Evolutionary conservation across 345 rosid genomes (phyloP).

Genomic region (Gossypium raimondii): DNA sequence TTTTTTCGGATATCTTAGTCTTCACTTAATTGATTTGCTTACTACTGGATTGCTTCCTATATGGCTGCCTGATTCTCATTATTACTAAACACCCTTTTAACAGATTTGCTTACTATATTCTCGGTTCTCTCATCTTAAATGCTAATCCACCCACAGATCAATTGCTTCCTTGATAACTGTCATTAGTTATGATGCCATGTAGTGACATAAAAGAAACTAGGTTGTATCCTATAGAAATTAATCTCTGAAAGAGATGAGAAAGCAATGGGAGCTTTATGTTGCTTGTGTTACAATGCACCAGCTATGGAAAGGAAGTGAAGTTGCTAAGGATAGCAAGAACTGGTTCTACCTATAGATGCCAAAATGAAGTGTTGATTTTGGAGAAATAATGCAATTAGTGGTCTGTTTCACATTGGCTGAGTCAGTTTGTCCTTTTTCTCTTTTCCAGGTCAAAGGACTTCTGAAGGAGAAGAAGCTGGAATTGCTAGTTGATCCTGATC

Average conservation of each 20-base stretch:
- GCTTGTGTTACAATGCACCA: background rate
- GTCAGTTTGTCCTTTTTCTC: background rate
- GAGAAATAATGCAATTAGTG: background rate
- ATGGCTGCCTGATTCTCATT: too few species aligned
- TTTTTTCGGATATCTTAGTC: background rate
- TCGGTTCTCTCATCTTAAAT: background rate
- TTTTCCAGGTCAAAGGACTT: conserved; percentile 81
- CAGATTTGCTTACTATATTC: background rate
- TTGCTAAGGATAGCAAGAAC: background rate
- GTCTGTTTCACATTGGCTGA: conserved; percentile 2
- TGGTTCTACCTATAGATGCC: conserved; percentile 4
- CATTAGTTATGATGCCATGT: background rate
- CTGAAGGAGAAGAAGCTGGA: conserved; percentile 89
- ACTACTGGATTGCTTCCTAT: too few species aligned
- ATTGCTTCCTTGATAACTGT: background rate
- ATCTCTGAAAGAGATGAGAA: background rate
- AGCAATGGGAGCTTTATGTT: background rate
- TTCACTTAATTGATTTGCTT: background rate
- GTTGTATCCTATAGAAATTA: background rate
- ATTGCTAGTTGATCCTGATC: conserved; percentile 94
- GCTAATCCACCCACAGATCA: background rate
- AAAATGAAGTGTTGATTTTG: background rate
- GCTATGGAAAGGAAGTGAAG: background rate
- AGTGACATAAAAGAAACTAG: background rate
- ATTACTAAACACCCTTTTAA: background rate